Base-by-base conservation (phyloP, 495 filamentous ascomycete species). In the Aspergillus bridgeri region DNA sequence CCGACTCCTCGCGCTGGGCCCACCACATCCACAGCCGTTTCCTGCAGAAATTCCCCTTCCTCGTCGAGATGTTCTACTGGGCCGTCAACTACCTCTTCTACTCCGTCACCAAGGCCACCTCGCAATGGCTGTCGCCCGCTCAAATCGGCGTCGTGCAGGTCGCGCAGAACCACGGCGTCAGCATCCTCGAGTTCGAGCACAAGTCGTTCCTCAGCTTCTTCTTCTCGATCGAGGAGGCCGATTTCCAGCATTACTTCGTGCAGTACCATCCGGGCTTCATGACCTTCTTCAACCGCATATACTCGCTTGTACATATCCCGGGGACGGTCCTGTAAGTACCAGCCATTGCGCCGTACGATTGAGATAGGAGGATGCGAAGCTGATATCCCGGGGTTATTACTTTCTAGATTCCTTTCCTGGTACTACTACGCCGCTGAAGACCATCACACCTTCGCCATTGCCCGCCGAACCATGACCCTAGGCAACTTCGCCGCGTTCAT, bases 31-130 rank as follows among this genome's bases (percentile, higher is more conserved):
- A 87, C 63, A 85, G 81, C 56, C 74, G 80, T n/a, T 67, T 81
- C 42, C 55, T 78, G 38, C 70, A 75, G 58, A 76, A 75, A 49
- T 71, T 75, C 50, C 75, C 75, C 53, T 91, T 65, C 73, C 75
- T 65, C 80, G 84, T 68, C 71, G 88, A 71, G 82, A 90, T 74
- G 84, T 88, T 69, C 71, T 96, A 61, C 80, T 96, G 56, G 89
- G 86, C 48, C 69, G 80, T 61, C 75, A 88, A 85, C 48, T 88
- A 86, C 65, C 80, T 80, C 60, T 83, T 89, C 69, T 86, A 88
- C 68, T 75, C 75, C 48, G 63, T 77, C 46, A 85, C 87, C 29
- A 83, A 85, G 53, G 72, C 86, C 49, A 70, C 82, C n/a, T 78
- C 86, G 17, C 77, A 84, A 57, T 58, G 51, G 42, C 48, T 72